Evolutionary conservation across 2,329 filamentous ascomycete species (phyloP).

Genomic region (Botrytis aclada): DNA sequence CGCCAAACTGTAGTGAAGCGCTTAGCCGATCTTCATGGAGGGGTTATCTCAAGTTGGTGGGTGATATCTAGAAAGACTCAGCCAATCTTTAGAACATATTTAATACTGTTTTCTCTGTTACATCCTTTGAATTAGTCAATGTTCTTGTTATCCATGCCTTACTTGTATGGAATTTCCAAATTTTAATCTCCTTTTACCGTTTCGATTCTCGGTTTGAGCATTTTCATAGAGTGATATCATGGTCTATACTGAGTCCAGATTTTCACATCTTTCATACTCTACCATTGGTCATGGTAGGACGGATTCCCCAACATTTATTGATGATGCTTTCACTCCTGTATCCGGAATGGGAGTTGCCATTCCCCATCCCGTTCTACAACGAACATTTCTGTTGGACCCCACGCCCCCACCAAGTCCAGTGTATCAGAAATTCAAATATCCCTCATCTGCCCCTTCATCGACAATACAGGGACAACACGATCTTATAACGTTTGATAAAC

Average conservation of each 20-base stretch:
- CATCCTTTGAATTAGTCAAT: background rate
- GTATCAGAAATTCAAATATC: background rate
- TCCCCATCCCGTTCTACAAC: slow-evolving; percentile 2
- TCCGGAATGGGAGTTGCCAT: slow-evolving; percentile 3
- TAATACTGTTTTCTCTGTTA: background rate
- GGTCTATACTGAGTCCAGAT: slow-evolving; percentile 4
- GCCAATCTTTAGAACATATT: background rate
- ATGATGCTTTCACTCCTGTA: slow-evolving; percentile 7
- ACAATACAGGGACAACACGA: background rate
- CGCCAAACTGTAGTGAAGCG: slow-evolving; percentile 6
- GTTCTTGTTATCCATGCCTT: background rate
- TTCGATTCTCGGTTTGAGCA: background rate
- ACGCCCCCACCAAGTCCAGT: slow-evolving; percentile 14
- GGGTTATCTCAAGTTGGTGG: slow-evolving; percentile 1
- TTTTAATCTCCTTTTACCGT: background rate
- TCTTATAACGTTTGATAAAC: slow-evolving; percentile 31
- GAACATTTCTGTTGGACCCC: slow-evolving; percentile 13
- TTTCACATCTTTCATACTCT: slow-evolving; percentile 8
- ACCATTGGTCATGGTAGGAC: slow-evolving; percentile 3
- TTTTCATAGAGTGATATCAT: slow-evolving; percentile 1
- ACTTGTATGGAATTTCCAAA: background rate
- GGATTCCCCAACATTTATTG: slow-evolving; percentile 9
- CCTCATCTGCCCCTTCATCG: slow-evolving; percentile 4
- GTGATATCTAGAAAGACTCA: slow-evolving; percentile 11
- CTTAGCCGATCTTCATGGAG: slow-evolving; percentile 12